Evolutionary conservation across 2,329 filamentous ascomycete species (phyloP), one percentile per base, ranked within the genome.

Genomic region (Trichophyton mentagrophytes): DNA sequence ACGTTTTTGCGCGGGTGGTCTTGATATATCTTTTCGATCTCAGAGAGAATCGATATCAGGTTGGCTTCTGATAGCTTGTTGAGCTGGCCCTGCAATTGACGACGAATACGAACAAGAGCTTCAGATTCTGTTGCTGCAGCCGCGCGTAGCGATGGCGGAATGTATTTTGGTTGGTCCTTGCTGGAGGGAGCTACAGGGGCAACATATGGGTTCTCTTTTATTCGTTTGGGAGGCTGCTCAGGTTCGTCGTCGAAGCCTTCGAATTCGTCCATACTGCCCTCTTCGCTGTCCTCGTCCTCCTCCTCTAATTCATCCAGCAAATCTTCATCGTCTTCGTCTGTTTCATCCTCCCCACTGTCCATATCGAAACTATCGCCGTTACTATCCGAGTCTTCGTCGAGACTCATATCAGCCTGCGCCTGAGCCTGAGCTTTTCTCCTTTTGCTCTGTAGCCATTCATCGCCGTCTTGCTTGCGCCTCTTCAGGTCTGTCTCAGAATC

Each of bases 51-150:
- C 1, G 89, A 87, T 4, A 95, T 73, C 64, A 99, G 79, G 67
- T 93, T 97, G 42, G 90, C 85, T 70, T 97, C 92, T 0, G 93
- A 96, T 36, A 99, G 79, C 69, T 92, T 87, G 73, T 99, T 99
- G 69, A 99, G 81, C 17, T 93, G 80, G 69, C 93, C 92, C 71
- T 97, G 90, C 0, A 89, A 80, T 69, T 95, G 89, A 64, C 89
- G 84, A 62, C 85, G 85, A 57, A 99, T 77, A 44, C 87, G 85
- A 11, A 79, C 78, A 56, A 88, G 77, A 47, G 81, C 77, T 70
- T 95, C 88, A 1, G 82, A 80, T 64, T 88, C 85, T 0, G 84
- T 82, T 0, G 81, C 79, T 2, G 82, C 74, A 38, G 80, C 76
- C 66, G 81, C 85, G 55, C 90, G 83, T 59, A 93, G 76, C 0